Evolutionary conservation across 2,329 filamentous ascomycete genomes (phyloP).

Genomic region (Hymenoscyphus infarciens): DNA sequence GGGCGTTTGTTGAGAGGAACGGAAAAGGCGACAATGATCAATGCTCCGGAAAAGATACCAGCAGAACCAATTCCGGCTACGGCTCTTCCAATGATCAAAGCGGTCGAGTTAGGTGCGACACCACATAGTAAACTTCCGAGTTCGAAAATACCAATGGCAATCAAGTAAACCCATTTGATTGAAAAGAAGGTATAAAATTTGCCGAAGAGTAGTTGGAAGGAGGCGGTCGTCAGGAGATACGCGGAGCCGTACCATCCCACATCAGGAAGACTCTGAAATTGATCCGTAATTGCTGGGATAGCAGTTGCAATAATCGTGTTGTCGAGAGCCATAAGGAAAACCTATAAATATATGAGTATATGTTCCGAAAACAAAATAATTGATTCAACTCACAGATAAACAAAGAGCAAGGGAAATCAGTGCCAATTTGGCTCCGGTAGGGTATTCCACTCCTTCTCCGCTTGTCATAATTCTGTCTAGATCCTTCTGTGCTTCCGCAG

Average conservation of each 20-base stretch:
- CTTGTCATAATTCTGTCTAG: slow-evolving; percentile 30
- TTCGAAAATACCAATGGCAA: slow-evolving; percentile 36
- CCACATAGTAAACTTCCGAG: slow-evolving; percentile 34
- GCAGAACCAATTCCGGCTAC: slow-evolving; percentile 34
- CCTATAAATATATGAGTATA: slow-evolving; percentile 1
- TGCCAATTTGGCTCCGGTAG: slow-evolving; percentile 30
- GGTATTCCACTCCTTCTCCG: slow-evolving; percentile 32
- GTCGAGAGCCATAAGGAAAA: slow-evolving; percentile 31
- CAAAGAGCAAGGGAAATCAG: slow-evolving; percentile 31
- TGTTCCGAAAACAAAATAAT: neutral
- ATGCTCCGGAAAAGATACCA: slow-evolving; percentile 35
- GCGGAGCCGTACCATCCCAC: slow-evolving; percentile 37
- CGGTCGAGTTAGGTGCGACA: slow-evolving; percentile 34
- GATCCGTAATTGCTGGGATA: slow-evolving; percentile 39
- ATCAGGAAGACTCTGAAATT: slow-evolving; percentile 36
- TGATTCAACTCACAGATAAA: slow-evolving; percentile 23
- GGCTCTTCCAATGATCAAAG: slow-evolving; percentile 37
- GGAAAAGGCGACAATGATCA: slow-evolving; percentile 34
- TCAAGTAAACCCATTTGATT: slow-evolving; percentile 33
- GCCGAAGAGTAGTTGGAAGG: slow-evolving; percentile 32
- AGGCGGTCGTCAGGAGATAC: slow-evolving; percentile 37
- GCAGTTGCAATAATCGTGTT: slow-evolving; percentile 36
- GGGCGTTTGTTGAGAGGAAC: slow-evolving; percentile 29
- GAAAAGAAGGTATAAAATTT: slow-evolving; percentile 35
- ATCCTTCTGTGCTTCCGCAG: slow-evolving; percentile 19